Base-by-base conservation (phyloP, 1,284 basidiomycete species). In the Pterula multifida region DNA sequence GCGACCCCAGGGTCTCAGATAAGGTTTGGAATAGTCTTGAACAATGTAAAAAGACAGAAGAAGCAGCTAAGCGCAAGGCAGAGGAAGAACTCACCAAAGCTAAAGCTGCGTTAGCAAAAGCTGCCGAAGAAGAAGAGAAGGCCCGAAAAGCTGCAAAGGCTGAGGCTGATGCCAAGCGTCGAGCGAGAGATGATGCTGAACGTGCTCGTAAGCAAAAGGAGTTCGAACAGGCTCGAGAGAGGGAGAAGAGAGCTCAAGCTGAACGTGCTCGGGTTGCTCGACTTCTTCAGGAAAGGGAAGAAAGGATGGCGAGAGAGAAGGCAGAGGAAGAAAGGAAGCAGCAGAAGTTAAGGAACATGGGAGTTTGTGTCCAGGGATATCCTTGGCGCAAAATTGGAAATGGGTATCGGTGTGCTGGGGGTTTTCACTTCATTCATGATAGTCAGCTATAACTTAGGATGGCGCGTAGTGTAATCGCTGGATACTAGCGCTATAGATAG, bases 321-420 rank as follows among this genome's bases (percentile, higher is more conserved):
- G 23, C 23, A 6, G 23, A 47, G 22, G 45, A 47, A 26, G 17
- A 49, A 50, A 22, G 45, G 50, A 19, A 47, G 45, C 57, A 58
- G 53, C 15, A 39, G 28, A 57, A 54, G 42, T 26, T 58, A 3
- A 50, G 57, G 2, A 2, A 45, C 2, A 54, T 58, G 52, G 57
- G 57, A 3, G 52, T 58, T 12, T 58, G 57, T 46, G 26, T 47
- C 4, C 49, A 45, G 6, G 57, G 57, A 3, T 58, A 45, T 50
- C 50, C 42, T 11, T 58, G 57, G 57, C 51, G 55, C 44, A 56
- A 57, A 45, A 48, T 55, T 22, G 17, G 24, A 6, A 24, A 17
- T 21, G 57, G 57, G 2, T 58, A 58, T 49, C 53, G 55, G 11
- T 58, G 57, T 51, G 52, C 49, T 17, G 57, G 57, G 22, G 57